These are phyloP conservation scores for Cyberlindnera maclurae DNA, from an alignment of 805 yeast species.

Conservation along the genomic window DNA sequence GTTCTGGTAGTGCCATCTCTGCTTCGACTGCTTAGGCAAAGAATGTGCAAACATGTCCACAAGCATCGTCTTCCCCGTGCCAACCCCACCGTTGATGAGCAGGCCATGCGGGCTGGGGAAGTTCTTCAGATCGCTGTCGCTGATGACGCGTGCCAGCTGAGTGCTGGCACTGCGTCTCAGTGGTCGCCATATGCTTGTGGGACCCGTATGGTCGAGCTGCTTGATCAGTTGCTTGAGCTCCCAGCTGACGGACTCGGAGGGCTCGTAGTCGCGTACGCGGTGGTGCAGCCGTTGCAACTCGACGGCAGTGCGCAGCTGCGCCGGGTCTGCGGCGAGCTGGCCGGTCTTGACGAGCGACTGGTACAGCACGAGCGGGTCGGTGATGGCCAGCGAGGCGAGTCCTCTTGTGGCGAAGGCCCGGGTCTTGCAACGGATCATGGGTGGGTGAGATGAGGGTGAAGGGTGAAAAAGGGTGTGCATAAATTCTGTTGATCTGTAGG, in stretches of 20 bases:
- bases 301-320: conserved; percentile 55
- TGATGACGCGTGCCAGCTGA: conserved; percentile 42
- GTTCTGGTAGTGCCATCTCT: conserved; percentile 65
- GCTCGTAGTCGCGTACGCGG: conserved; percentile 51
- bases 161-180: conserved; percentile 6
- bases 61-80: conserved; percentile 69
- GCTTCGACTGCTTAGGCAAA: conserved; percentile 54
- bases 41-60: conserved; percentile 66
- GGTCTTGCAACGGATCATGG: not conserved
- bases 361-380: conserved; percentile 59
- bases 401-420: not conserved
- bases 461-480: not conserved
- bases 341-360: conserved; percentile 47
- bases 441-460: not conserved
- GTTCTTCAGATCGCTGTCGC: conserved; percentile 42
- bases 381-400: conserved; percentile 28
- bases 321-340: conserved; percentile 43
- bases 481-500: too few relatives aligned
- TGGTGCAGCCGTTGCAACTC: conserved; percentile 56
- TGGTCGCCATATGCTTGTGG: conserved; percentile 4
- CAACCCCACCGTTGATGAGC: conserved; percentile 53
- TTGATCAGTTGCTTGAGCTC: conserved; percentile 5
- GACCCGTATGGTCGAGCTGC: conserved; percentile 6
- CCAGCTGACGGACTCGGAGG: conserved; percentile 23
- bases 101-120: conserved; percentile 60